phyloP scores from a whole-genome alignment of 192 early-diverging fungal species.

The Mortierella claussenii region DNA sequence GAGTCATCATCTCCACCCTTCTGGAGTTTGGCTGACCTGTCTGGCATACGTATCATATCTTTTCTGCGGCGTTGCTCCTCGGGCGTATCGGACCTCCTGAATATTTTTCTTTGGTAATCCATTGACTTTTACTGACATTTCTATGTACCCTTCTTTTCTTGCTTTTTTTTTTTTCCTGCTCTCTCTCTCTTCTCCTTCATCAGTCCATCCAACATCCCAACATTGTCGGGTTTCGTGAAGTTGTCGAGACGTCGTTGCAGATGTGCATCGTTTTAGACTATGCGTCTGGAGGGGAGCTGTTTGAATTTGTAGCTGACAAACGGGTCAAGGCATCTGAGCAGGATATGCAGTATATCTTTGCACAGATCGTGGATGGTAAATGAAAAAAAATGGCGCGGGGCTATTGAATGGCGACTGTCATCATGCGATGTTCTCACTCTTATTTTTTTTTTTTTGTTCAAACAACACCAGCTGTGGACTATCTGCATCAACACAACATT shows the following conservation, averaged over 20 bases:
- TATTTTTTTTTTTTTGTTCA: conserved; percentile 3
- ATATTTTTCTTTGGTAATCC: conserved; percentile 7
- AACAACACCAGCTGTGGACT: conserved; percentile 59
- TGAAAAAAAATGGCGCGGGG: no score
- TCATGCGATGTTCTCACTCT: background rate
- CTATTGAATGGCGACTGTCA: background rate
- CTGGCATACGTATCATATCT: no score
- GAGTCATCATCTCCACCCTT: no score
- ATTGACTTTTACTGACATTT: conserved; percentile 9
- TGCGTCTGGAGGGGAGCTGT: conserved; percentile 78
- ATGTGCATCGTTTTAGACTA: conserved; percentile 78
- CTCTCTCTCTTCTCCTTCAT: conserved; percentile 10
- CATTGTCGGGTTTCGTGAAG: conserved; percentile 71
- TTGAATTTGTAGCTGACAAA: conserved; percentile 72
- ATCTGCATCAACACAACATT: conserved; percentile 72
- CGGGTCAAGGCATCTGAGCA: conserved; percentile 51
- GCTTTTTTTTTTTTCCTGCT: conserved; percentile 6
- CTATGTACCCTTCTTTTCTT: background rate
- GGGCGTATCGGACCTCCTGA: no score
- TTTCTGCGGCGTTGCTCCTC: no score
- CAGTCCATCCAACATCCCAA: conserved; percentile 73
- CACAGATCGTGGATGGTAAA: conserved; percentile 60
- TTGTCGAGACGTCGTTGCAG: conserved; percentile 69
- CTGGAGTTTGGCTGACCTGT: no score
- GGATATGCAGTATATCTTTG: conserved; percentile 63